These are phyloP conservation scores for Aureobasidium sp. DNA, from an alignment of 2,329 filamentous ascomycete genomes.

Conservation along the genomic window DNA sequence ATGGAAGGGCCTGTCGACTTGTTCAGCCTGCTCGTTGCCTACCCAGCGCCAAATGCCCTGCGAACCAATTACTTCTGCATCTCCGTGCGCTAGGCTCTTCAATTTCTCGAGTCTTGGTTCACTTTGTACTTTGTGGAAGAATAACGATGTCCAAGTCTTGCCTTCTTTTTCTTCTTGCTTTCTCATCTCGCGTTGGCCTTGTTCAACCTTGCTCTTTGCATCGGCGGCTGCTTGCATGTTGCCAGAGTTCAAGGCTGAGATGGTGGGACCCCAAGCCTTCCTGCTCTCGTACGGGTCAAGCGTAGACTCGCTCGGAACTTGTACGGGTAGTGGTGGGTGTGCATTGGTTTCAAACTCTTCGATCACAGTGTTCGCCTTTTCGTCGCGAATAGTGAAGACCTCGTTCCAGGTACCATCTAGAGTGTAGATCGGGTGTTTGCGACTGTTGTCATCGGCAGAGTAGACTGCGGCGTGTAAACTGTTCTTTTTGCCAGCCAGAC, in stretches of 20 bases:
- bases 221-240: constrained; percentile 31
- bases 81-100: background rate
- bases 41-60: constrained; percentile 2
- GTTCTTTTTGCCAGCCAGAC: constrained; percentile 33
- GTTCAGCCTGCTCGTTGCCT: background rate
- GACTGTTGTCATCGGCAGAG: constrained; percentile 20
- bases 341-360: constrained; percentile 28
- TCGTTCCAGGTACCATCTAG: constrained; percentile 35
- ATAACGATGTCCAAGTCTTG: constrained; percentile 30
- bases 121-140: constrained; percentile 28
- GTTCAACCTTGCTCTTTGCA: constrained; percentile 20
- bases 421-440: constrained; percentile 27
- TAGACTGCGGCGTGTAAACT: constrained; percentile 31
- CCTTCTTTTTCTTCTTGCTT: constrained; percentile 29
- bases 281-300: constrained; percentile 39
- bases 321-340: constrained; percentile 18
- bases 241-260: constrained; percentile 28
- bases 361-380: constrained; percentile 23
- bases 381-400: constrained; percentile 29
- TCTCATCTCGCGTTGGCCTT: constrained; percentile 31
- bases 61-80: background rate
- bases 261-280: constrained; percentile 34
- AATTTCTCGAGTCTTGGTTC: constrained; percentile 24
- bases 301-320: constrained; percentile 16
- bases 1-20: background rate